Evolutionary conservation across 257 asterid genomes (phyloP).

Genomic region (Ilex asprella): DNA sequence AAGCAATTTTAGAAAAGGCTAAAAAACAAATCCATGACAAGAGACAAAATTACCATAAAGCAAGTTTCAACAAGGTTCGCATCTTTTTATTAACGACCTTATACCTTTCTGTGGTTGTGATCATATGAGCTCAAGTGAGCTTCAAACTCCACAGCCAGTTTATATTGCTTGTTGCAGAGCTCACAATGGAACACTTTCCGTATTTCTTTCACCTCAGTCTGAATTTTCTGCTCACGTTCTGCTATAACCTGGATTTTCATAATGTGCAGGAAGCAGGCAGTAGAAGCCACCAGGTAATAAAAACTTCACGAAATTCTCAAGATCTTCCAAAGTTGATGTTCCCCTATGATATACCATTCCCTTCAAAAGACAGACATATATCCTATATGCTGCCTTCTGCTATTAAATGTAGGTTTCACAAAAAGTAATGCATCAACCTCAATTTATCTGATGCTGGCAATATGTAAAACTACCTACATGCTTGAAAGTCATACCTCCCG

Average conservation of each 20-base stretch:
- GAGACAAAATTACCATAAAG: conserved; percentile 7
- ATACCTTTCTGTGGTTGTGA: conserved; percentile 97
- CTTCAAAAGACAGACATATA: conserved; percentile 89
- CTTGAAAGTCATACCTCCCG: conserved; percentile 74
- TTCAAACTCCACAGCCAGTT: conserved; percentile 96
- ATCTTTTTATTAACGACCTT: conserved; percentile 2
- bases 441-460: conserved; percentile 29
- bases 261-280: conserved; percentile 99
- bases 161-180: conserved; percentile 98
- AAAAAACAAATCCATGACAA: not conserved
- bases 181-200: conserved; percentile 94
- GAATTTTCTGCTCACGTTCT: conserved; percentile 94
- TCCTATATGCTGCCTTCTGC: conserved; percentile 97
- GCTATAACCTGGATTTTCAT: conserved; percentile 99
- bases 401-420: conserved; percentile 71
- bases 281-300: conserved; percentile 99
- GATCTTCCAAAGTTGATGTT: conserved; percentile 89
- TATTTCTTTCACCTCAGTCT: conserved; percentile 91
- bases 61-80: not conserved
- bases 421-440: conserved; percentile 59
- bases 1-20: conserved; percentile 1
- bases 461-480: conserved; percentile 20
- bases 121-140: conserved; percentile 94
- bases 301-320: conserved; percentile 98
- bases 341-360: conserved; percentile 80